Percentiles rank a stretch among this genome's conserved stretches.
phyloP scores from a whole-genome alignment of 192 early-diverging fungal species.

The Entomortierella beljakovae region DNA sequence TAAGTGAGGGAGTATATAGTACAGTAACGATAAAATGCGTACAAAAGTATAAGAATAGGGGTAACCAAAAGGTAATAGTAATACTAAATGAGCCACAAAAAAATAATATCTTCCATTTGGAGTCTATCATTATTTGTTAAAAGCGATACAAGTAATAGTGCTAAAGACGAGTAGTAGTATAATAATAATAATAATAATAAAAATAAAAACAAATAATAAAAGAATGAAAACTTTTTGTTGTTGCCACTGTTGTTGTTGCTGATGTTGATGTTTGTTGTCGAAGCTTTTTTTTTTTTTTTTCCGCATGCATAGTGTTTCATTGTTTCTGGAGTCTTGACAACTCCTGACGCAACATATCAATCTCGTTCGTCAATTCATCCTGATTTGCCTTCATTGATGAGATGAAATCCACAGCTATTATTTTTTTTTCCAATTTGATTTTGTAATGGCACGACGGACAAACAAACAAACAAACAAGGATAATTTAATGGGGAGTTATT shows the following conservation, averaged over 20 bases:
- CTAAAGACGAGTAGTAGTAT: not conserved
- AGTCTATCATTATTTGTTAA: too few species aligned
- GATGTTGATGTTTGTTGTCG: too few species aligned
- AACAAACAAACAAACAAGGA: slow-evolving; percentile 5
- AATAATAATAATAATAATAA: not conserved
- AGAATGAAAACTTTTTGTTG: not conserved
- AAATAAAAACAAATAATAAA: not conserved
- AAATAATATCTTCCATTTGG: too few species aligned
- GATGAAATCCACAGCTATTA: slow-evolving; percentile 68
- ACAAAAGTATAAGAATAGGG: too few species aligned
- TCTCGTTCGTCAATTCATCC: slow-evolving; percentile 63
- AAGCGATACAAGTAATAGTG: not conserved
- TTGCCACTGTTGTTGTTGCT: too few species aligned
- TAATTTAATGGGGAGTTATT: not conserved
- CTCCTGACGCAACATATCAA: slow-evolving; percentile 62
- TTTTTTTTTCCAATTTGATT: not conserved
- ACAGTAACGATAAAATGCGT: too few species aligned
- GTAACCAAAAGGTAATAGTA: too few species aligned
- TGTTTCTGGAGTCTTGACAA: slow-evolving; percentile 52
- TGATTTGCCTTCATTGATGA: slow-evolving; percentile 61
- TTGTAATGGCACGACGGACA: not conserved
- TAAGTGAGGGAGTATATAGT: too few species aligned
- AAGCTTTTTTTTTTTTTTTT: too few species aligned
- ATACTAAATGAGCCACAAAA: too few species aligned
- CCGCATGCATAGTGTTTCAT: not conserved